Base-by-base conservation (phyloP, 2,329 filamentous ascomycete species). In the Penicillium hesseltinei region DNA sequence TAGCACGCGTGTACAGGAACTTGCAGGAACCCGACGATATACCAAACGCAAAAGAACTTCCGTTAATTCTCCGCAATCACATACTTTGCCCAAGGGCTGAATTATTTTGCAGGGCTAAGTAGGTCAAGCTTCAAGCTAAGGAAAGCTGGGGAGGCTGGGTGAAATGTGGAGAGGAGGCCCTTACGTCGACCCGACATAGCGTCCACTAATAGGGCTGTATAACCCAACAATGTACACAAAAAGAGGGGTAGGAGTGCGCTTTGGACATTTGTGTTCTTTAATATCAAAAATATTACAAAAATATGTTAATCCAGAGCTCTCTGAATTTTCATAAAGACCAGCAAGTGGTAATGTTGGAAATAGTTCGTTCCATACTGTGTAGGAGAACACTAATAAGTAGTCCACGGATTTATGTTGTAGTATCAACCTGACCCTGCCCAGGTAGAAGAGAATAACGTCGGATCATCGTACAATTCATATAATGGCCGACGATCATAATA, bases 61-160 rank as follows among this genome's bases (percentile, higher is more conserved):
- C 63, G 64, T 58, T 59, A 57, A 67, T 64, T 66, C 42, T 54
- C 63, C 62, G 44, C 19, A 25, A 23, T 51, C 25, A 29, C 19
- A 39, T 51, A 9, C 13, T 35, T 35, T 44, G 10, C 35, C 38
- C 45, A 48, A 46, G 56, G 51, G 49, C 39, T 55, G 58, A 50
- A 62, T 59, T 40, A 1, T 44, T 60, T 56, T 63, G 57, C 45
- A 59, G 59, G 62, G 61, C 54, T 58, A 23, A 23, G 23, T 23
- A 23, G 55, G 49, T 43, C 33, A 43, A 49, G 38, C 29, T 35
- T 54, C 17, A 40, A 38, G 36, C 36, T 49, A 39, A 45, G 8
- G 9, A 19, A 51, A 29, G 23, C 48, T 35, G 35, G 36, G 17
- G 23, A 25, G 35, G 27, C 49, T 38, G 60, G 29, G 46, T 33